A percentile compares a stretch with the other conserved stretches of the same genome.
phyloP scores from a whole-genome alignment of 345 rosid genomes.

The Eucalyptus grandis region DNA sequence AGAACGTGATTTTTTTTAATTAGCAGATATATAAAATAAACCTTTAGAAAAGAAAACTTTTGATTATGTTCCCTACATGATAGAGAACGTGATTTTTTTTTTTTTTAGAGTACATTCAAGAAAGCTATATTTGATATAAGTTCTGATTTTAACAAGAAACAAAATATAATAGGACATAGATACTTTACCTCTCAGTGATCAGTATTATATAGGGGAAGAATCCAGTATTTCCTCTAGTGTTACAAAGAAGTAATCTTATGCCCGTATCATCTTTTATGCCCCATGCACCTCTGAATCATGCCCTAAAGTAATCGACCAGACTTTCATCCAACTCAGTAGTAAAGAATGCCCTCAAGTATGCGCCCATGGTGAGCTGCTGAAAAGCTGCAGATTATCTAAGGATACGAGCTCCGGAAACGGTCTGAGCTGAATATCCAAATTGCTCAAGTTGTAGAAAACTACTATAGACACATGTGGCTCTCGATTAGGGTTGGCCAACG shows the following conservation, averaged over 20 bases:
- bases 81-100: too few relatives aligned
- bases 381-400: constrained; percentile 13
- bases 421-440: constrained; percentile 7
- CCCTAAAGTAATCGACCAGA: constrained; percentile 12
- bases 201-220: too few relatives aligned
- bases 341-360: constrained; percentile 18
- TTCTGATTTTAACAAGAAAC: too few relatives aligned
- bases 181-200: too few relatives aligned
- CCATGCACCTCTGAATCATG: neutral
- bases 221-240: neutral
- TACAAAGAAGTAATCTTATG: neutral
- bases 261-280: neutral
- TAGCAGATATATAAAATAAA: too few relatives aligned
- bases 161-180: too few relatives aligned
- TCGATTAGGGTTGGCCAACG: constrained; percentile 15
- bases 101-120: too few relatives aligned
- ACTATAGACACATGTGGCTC: constrained; percentile 21
- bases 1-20: too few relatives aligned
- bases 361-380: constrained; percentile 3
- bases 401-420: constrained; percentile 23
- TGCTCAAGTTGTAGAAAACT: constrained; percentile 15
- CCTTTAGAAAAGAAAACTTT: too few relatives aligned
- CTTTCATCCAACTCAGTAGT: constrained; percentile 26
- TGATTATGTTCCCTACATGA: too few relatives aligned
- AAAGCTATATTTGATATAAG: too few relatives aligned